Base-by-base conservation (phyloP, 768 basidiomycete species). In the Amyloporia xantha region DNA sequence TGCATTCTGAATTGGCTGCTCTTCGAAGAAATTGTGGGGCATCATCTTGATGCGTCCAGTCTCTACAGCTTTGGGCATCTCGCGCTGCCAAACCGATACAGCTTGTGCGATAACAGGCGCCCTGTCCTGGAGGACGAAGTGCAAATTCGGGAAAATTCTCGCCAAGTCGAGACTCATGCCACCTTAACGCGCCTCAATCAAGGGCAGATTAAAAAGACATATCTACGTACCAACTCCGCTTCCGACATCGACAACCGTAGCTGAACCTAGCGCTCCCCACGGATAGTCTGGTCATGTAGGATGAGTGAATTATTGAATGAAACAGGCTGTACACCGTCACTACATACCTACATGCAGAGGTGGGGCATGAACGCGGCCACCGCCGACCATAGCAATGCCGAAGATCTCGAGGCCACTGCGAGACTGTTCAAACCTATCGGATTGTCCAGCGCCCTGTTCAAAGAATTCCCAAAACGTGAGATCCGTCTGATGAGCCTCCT, bases 101-200 rank as follows among this genome's bases (percentile, higher is more conserved):
- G 55, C 59, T 20, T 49, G 28, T 24, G 45, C 47, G 2, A 59
- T 49, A 0, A 53, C 53, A 2, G 53, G 46, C 2, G 48, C 40
- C 6, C 57, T 47, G 40, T 62, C 60, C 33, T 62, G 57, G 25
- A 56, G 42, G 5, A 60, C 46, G 44, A 59, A 54, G 3, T 51
- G 24, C 24, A 60, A 36, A 11, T 55, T 28, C 5, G 49, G 52
- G 40, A 54, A 53, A 15, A 38, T 47, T 49, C 52, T 54, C 33
- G 48, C 44, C 15, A 60, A 28, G 17, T 52, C 54, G 5, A 52
- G 43, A 35, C 50, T 39, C 42, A 55, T 41, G 6, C 54, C 50
- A n/a, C 54, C 54, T 55, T 11, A 33, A 7, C 30, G 15, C 7
- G 7, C 9, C 15, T 33, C 30, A 7, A n/a, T 5, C 25, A 30